phyloP scores from a whole-genome alignment of 2,329 filamentous ascomycete species.

The Verruconis gallopava region DNA sequence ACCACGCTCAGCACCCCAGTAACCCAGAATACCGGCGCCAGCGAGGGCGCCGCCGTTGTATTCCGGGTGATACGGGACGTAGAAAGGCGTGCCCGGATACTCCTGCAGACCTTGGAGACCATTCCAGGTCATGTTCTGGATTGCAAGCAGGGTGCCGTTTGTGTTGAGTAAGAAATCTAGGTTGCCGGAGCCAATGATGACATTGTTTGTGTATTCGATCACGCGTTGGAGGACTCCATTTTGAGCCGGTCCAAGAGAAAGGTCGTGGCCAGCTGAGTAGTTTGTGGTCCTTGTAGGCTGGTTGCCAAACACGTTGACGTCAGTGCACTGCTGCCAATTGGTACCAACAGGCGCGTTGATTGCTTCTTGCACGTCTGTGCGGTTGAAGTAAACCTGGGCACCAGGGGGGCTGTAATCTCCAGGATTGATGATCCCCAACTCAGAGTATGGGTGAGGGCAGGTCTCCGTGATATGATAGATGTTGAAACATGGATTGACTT shows the following conservation, averaged over 20 bases:
- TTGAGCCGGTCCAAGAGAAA: constrained; percentile 26
- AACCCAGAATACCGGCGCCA: constrained; percentile 29
- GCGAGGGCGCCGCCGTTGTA: constrained; percentile 27
- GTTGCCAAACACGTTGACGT: constrained; percentile 27
- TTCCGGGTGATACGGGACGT: constrained; percentile 32
- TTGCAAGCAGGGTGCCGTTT: constrained; percentile 38
- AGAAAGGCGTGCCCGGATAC: constrained; percentile 27
- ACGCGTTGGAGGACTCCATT: constrained; percentile 32
- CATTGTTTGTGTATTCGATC: constrained; percentile 40
- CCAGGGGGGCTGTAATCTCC: constrained; percentile 28
- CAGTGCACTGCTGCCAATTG: constrained; percentile 30
- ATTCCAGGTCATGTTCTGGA: constrained; percentile 44
- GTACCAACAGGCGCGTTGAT: constrained; percentile 34
- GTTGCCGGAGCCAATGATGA: constrained; percentile 35
- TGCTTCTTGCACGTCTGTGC: constrained; percentile 36
- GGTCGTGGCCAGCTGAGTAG: constrained; percentile 19
- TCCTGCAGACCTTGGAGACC: constrained; percentile 33
- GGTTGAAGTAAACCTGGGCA: constrained; percentile 35
- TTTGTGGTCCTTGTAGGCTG: constrained; percentile 18
- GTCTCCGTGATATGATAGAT: constrained; percentile 30
- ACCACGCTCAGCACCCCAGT: constrained; percentile 30
- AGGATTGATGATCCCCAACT: constrained; percentile 25
- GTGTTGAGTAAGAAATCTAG: constrained; percentile 37
- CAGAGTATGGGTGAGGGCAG: constrained; percentile 30
- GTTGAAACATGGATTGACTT: constrained; percentile 39